These are phyloP conservation scores for Melastoma candidum DNA, from an alignment of 441 rosid species.

Conservation along the genomic window DNA sequence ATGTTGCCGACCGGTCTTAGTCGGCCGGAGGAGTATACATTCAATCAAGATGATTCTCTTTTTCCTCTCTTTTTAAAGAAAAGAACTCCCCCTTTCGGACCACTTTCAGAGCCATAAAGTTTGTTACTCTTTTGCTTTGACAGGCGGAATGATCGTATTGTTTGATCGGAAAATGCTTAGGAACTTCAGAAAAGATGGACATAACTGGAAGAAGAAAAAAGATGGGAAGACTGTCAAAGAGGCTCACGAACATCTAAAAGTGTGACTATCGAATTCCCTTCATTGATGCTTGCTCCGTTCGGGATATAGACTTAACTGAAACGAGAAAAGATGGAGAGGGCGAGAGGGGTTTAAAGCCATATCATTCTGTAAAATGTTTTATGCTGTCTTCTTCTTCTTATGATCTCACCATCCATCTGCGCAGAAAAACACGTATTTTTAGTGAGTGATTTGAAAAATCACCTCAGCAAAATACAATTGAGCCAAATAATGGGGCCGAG, in stretches of 20 bases:
- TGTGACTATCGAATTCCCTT: constrained; percentile 23
- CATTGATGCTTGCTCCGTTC: constrained; percentile 4
- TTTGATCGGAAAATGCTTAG: constrained; percentile 96
- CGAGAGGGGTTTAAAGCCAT: too few relatives aligned
- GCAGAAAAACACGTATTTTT: too few relatives aligned
- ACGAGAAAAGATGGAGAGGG: not conserved
- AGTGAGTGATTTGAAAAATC: too few relatives aligned
- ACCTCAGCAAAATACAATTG: too few relatives aligned
- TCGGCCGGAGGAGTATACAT: too few relatives aligned
- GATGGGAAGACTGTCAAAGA: constrained; percentile 98
- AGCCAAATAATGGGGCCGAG: too few relatives aligned
- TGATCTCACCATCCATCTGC: too few relatives aligned
- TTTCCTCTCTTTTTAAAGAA: too few relatives aligned
- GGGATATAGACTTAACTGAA: constrained; percentile 3
- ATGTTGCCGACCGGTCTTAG: too few relatives aligned
- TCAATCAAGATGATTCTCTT: too few relatives aligned
- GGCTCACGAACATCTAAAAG: constrained; percentile 98
- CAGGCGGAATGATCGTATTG: constrained; percentile 74
- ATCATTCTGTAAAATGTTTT: too few relatives aligned
- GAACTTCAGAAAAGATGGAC: constrained; percentile 95
- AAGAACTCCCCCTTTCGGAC: not conserved
- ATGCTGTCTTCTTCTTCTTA: too few relatives aligned
- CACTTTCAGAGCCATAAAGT: not conserved
- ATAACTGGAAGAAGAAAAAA: constrained; percentile 96
- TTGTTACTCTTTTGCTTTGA: constrained; percentile 16